Evolutionary conservation across 768 basidiomycete genomes (phyloP).

Genomic region (Russula ochroleuca): DNA sequence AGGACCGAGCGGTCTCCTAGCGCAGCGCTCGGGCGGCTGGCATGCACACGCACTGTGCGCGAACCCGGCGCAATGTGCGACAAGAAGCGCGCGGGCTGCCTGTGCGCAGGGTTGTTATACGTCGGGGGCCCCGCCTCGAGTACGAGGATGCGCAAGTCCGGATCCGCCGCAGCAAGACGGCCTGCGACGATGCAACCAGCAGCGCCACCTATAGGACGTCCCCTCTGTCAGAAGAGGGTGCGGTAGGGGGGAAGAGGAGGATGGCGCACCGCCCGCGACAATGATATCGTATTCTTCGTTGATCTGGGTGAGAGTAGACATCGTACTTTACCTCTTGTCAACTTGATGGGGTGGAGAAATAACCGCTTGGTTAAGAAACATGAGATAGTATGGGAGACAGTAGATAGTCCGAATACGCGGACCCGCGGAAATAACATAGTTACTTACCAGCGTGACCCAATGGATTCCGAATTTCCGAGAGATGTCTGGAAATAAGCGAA

Average conservation of each 20-base stretch:
- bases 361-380: background rate
- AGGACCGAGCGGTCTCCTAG: slow-evolving; percentile 43
- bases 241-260: background rate
- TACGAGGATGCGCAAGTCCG: slow-evolving; percentile 53
- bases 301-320: slow-evolving; percentile 2
- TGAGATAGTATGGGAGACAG: too few species aligned
- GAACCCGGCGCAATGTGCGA: slow-evolving; percentile 39
- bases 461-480: too few species aligned
- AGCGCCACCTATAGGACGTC: slow-evolving; percentile 40
- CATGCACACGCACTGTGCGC: slow-evolving; percentile 45
- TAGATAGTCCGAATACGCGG: too few species aligned
- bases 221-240: background rate
- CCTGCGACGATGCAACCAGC: slow-evolving; percentile 54
- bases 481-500: too few species aligned
- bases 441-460: too few species aligned
- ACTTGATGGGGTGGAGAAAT: background rate
- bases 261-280: slow-evolving; percentile 49
- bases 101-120: too few species aligned
- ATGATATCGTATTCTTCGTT: slow-evolving; percentile 44
- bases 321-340: background rate
- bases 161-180: slow-evolving; percentile 51
- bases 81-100: slow-evolving; percentile 52
- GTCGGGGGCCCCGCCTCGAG: slow-evolving; percentile 56
- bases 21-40: slow-evolving; percentile 39
- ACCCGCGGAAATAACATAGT: too few species aligned